Conservation (phyloP, 192 early-diverging fungal species). For the Backusella liffmaniae region DNA sequence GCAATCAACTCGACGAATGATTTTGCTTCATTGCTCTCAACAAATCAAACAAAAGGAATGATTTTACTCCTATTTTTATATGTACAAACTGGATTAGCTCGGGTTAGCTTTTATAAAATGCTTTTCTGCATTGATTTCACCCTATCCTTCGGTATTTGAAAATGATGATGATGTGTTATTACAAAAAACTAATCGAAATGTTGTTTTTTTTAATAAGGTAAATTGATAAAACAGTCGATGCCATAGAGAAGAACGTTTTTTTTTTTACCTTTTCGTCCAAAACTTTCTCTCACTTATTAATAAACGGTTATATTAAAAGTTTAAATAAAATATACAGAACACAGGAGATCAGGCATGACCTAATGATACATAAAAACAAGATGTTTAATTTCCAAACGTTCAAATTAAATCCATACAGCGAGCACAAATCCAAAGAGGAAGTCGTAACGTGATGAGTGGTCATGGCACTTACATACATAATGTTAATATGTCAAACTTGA, state of each 20-base stretch:
- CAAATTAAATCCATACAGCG: not conserved
- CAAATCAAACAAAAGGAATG: not conserved
- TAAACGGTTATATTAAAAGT: no score
- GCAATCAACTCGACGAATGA: not conserved
- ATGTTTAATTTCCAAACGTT: not conserved
- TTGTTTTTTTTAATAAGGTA: no score
- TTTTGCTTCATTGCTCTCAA: not conserved
- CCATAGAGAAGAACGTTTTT: not conserved
- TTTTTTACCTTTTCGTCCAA: not conserved
- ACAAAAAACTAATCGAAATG: not conserved
- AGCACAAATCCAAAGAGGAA: not conserved
- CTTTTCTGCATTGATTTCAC: not conserved
- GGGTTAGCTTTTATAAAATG: not conserved
- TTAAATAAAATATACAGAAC: no score
- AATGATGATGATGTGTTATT: not conserved
- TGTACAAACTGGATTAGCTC: not conserved
- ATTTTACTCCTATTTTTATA: not conserved
- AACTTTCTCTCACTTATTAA: not conserved
- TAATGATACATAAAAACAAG: not conserved
- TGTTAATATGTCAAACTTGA: not conserved
- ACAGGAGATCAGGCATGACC: not conserved
- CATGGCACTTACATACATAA: not conserved
- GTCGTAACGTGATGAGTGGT: not conserved
- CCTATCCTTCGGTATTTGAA: not conserved
- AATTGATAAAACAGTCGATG: not conserved